These are phyloP conservation scores for Zymoseptoria crescenta DNA, from an alignment of 2,329 filamentous ascomycete genomes.

Conservation along the genomic window DNA sequence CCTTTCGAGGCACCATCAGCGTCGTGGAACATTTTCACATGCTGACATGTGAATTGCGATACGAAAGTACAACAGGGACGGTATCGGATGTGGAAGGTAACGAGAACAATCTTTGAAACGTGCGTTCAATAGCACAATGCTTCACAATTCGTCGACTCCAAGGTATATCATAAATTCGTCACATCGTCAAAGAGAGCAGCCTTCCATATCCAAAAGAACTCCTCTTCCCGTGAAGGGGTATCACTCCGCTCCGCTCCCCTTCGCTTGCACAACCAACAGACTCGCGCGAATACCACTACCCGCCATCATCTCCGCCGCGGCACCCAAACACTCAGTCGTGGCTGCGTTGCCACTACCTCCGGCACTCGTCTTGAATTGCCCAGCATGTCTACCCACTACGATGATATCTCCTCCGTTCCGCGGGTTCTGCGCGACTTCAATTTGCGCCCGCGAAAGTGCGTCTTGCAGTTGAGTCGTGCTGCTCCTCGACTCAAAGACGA, in stretches of 20 bases:
- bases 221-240: conserved; percentile 1
- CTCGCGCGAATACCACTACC: conserved; percentile 55
- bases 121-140: background rate
- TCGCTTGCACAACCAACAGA: conserved; percentile 62
- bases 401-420: conserved; percentile 65
- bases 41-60: background rate
- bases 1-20: background rate
- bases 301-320: conserved; percentile 54
- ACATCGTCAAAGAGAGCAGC: background rate
- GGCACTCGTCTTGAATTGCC: conserved; percentile 30
- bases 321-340: conserved; percentile 42
- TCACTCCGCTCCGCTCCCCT: conserved; percentile 15
- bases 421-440: conserved; percentile 52
- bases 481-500: conserved; percentile 50
- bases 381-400: conserved; percentile 50
- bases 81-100: background rate
- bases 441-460: conserved; percentile 47
- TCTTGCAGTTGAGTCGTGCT: conserved; percentile 36
- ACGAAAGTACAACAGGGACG: background rate
- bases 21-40: background rate
- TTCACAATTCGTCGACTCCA: background rate
- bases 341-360: conserved; percentile 16
- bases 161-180: background rate
- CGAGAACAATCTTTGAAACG: background rate
- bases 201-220: background rate